Base-by-base conservation (phyloP, 2,329 filamentous ascomycete genomes). In the Coniella vitis region DNA sequence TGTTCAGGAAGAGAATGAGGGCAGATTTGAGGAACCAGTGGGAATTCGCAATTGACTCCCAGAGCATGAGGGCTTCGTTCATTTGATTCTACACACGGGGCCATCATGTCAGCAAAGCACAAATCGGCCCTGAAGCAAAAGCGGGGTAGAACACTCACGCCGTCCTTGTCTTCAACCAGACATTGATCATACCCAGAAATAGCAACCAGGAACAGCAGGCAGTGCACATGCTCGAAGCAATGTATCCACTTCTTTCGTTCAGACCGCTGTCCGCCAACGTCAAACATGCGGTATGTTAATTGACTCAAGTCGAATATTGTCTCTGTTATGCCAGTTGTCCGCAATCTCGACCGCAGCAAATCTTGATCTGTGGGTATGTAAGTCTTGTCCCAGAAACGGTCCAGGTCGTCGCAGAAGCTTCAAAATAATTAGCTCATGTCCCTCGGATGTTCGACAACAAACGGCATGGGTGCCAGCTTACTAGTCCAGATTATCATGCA, bases 171-270 rank as follows among this genome's bases (percentile, higher is more conserved):
- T 70, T 97, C 91, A 3, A 96, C 89, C 42, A 97, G 72, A 61
- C 90, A 95, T 67, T 97, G 93, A 63, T 97, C 91, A 66, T 96
- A 97, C 52, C 91, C 91, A 56, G 90, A 95, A 59, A 97, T 90
- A 41, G 91, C 90, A 45, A 95, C 91, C 57, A 97, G 78, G 70
- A 97, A 97, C 36, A 97, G 74, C 47, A 97, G 75, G 58, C 88
- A 90, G 62, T 93, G 90, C 54, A 95, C 90, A 56, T 93, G 93
- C 65, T 95, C 90, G 64, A 95, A 95, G 63, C 90, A 93, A 66
- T 95, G 90, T 55, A 95, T 95, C 90, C 90, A 95, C 74, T 95
- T 95, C 78, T 95, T 95, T 54, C 90, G 85, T 69, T 95, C 90
- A 22, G 90, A 95, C 59, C 90, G 78, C 65, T 95, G 90, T 50